Evolutionary conservation across 73 alveolate genomes (phyloP).

Genomic region (Paramecium caudatum): DNA sequence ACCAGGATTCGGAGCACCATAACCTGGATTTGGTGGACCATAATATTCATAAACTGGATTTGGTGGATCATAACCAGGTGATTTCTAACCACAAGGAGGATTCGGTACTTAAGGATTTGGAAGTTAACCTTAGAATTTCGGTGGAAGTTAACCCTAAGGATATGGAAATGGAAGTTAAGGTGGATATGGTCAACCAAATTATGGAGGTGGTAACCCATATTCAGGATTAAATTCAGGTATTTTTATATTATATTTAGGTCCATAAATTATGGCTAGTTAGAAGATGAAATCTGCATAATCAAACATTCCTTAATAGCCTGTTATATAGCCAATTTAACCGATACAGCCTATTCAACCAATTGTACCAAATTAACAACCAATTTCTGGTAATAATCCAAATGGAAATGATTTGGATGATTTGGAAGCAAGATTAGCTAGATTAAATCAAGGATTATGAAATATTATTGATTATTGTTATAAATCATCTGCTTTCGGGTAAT

Average conservation of each 20-base stretch:
- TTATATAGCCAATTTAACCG: not conserved
- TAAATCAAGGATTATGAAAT: slow-evolving; percentile 48
- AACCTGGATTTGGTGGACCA: not conserved
- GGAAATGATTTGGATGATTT: slow-evolving; percentile 17
- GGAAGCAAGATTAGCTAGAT: slow-evolving; percentile 25
- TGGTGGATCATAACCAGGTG: not conserved
- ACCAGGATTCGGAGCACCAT: not conserved
- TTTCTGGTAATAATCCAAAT: not conserved
- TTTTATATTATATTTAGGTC: not conserved
- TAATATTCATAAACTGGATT: not conserved
- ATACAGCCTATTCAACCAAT: not conserved
- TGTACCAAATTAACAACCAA: not conserved
- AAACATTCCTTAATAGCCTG: not conserved
- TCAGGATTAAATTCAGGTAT: not conserved
- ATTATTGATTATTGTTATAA: no score
- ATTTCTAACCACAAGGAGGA: not conserved
- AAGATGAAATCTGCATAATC: slow-evolving; percentile 34
- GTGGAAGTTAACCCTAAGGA: not conserved
- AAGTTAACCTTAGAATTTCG: not conserved
- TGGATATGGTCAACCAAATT: not conserved
- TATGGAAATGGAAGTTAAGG: not conserved
- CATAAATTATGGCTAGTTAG: slow-evolving; percentile 45
- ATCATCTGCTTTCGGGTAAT: no score
- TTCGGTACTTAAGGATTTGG: not conserved
- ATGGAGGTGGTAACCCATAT: no score